Conservation (phyloP, 2,329 filamentous ascomycete genomes). For the Ophiocordyceps polyrhachis-furcata region DNA sequence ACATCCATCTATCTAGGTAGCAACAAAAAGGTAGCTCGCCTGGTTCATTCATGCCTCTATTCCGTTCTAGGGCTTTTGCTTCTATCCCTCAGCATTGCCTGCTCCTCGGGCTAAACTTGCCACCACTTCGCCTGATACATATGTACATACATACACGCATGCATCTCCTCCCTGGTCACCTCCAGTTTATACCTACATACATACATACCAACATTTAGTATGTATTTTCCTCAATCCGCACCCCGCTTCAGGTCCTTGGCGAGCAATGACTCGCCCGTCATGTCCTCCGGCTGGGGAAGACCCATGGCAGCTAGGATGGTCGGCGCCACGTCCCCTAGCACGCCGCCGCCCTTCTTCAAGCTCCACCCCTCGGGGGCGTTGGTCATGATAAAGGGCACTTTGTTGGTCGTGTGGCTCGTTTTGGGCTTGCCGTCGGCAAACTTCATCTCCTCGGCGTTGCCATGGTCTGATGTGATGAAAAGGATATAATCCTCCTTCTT, state of each 20-base stretch:
- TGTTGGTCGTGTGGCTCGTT: conserved; percentile 95
- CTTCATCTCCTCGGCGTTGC: conserved; percentile 98
- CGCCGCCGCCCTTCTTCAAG: conserved; percentile 65
- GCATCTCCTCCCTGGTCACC: too few relatives aligned
- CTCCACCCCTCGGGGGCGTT: conserved; percentile 84
- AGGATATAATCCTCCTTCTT: conserved; percentile 85
- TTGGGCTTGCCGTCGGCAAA: conserved; percentile 90
- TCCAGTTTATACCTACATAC: too few relatives aligned
- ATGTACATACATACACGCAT: too few relatives aligned
- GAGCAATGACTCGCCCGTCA: conserved; percentile 74
- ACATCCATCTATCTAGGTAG: too few relatives aligned
- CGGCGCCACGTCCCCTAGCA: conserved; percentile 95
- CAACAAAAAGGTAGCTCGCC: too few relatives aligned
- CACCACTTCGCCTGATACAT: too few relatives aligned
- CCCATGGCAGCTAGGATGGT: conserved; percentile 85
- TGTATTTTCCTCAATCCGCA: conserved; percentile 10
- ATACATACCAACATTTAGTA: too few relatives aligned
- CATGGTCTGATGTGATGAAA: conserved; percentile 92
- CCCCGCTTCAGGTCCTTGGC: conserved; percentile 41
- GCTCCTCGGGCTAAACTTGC: too few relatives aligned
- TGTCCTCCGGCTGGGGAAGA: conserved; percentile 72
- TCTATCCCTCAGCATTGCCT: too few relatives aligned
- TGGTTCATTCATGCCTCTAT: too few relatives aligned
- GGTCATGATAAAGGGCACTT: conserved; percentile 94
- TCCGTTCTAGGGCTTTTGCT: too few relatives aligned